Evolutionary conservation across 768 basidiomycete genomes (phyloP), one percentile per base, ranked within the genome.

Genomic region (Rhodosporidiobolus sp.): DNA sequence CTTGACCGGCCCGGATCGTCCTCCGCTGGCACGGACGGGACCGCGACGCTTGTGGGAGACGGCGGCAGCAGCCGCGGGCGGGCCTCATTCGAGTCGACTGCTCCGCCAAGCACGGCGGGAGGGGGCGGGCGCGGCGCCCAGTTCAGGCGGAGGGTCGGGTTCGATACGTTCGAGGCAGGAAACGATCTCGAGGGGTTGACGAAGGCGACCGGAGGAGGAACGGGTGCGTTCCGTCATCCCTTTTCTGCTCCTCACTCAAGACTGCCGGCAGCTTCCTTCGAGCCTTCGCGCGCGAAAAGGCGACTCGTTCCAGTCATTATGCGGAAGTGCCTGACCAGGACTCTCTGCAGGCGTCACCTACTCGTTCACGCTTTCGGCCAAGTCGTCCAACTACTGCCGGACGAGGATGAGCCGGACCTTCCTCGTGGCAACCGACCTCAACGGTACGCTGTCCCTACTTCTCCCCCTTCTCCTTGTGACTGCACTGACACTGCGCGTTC

Each of bases 391-490:
- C 4, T 97, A 93, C 80, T 83, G 83, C 54, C 86, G 91, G 43
- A 88, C 85, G 6, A 85, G 89, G 38, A 86, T 87, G 63, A 94
- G 93, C 1, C 86, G 95, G 0, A 91, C 91, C 1, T 98, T 92
- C 81, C 85, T 96, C 1, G 94, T 93, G 70, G 94, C 94, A 0
- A 86, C 91, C 1, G 91, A 90, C 55, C 84, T 88, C 0, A 76
- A 76, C 59, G 73, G 73, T 70, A 11, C 20, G 67, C 11, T 4
- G 26, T 26, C 7, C 43, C 57, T 38, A 30, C 26, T 7, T 35
- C 30, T 26, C 38, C n/a, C 30, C n/a, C 34, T 35, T 45, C 38
- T 16, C 26, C n/a, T 38, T 22, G 19, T 22, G 20, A 16, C 55
- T 4, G 28, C 19, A 0, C 50, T 19, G 35, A 50, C 19, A 46